Base-by-base conservation (phyloP, 306 rosid species). In the Biancaea sappan region DNA sequence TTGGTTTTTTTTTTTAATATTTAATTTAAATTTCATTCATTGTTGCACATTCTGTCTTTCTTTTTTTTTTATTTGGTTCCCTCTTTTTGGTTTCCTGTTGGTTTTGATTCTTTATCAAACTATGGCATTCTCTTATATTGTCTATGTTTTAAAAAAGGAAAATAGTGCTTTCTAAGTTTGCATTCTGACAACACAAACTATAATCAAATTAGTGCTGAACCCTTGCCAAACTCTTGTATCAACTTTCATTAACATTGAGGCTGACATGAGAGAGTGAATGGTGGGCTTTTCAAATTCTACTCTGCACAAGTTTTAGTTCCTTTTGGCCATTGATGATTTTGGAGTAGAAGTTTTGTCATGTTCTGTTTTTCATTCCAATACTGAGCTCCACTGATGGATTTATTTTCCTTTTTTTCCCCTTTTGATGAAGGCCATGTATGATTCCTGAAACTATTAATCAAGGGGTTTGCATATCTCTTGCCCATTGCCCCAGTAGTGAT, bases 391-490 rank as follows among this genome's bases (percentile, higher is more conserved):
- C 82, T 88, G 65, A 90, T 80, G 25, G 47, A 16, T 58, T 41
- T 54, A 8, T 13, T 25, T 41, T 9, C 37, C 26, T 32, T 48
- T 62, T 65, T 69, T 57, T 58, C 32, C 52, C 5, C 34, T 56
- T 56, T 14, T 16, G n/a, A 19, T 86, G 86, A 58, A 94, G 98
- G 95, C 96, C 96, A 2, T 79, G 69, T 74, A 50, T 91, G 74
- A 76, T 91, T 81, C 93, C 92, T 46, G 93, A 80, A 78, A 84
- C 90, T 1, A 82, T 79, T 37, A 80, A 84, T 69, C 92, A 85
- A 83, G 97, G 96, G 71, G 87, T 94, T 74, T 94, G 98, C 75
- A 94, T 90, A 75, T 94, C 96, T 35, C 87, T 91, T 73, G 93
- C 96, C 28, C 85, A 83, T 77, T 86, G 90, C 80, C 81, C 89